Evolutionary conservation across 2,329 filamentous ascomycete genomes (phyloP).

Genomic region (Colletotrichum sp.): DNA sequence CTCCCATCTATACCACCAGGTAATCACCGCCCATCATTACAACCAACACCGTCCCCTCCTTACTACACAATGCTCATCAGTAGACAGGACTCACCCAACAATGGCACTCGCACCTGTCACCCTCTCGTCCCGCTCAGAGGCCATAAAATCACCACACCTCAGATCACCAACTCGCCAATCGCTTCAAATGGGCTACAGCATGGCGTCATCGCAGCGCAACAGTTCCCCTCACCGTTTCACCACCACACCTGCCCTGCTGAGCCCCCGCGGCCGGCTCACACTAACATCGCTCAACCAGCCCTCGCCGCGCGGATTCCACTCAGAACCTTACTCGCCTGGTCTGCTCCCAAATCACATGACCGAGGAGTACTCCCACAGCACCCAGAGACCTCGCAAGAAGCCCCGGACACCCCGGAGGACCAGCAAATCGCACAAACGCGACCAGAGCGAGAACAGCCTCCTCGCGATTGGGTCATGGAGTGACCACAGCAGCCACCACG

Average conservation of each 20-base stretch:
- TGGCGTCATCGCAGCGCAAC: not conserved
- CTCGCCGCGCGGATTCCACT: not conserved
- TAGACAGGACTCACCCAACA: not conserved
- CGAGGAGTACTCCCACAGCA: not conserved
- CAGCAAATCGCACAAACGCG: not conserved
- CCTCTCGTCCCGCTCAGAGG: not conserved
- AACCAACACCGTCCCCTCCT: not conserved
- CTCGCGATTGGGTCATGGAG: conserved; percentile 12
- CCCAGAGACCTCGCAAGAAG: not conserved
- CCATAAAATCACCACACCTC: not conserved
- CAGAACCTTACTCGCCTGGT: not conserved
- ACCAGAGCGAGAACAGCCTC: not conserved
- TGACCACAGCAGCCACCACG: not conserved
- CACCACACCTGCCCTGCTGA: not conserved
- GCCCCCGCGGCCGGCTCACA: not conserved
- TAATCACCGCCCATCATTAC: not conserved
- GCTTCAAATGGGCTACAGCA: not conserved
- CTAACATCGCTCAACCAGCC: not conserved
- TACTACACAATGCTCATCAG: not conserved
- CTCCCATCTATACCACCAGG: not conserved
- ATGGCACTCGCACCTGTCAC: not conserved
- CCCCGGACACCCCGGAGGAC: not conserved
- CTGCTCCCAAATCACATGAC: not conserved
- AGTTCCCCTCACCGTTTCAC: not conserved
- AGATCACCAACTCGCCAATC: not conserved